Evolutionary conservation across 805 yeast species (phyloP).

Genomic region (Torulaspora gathmanii): DNA sequence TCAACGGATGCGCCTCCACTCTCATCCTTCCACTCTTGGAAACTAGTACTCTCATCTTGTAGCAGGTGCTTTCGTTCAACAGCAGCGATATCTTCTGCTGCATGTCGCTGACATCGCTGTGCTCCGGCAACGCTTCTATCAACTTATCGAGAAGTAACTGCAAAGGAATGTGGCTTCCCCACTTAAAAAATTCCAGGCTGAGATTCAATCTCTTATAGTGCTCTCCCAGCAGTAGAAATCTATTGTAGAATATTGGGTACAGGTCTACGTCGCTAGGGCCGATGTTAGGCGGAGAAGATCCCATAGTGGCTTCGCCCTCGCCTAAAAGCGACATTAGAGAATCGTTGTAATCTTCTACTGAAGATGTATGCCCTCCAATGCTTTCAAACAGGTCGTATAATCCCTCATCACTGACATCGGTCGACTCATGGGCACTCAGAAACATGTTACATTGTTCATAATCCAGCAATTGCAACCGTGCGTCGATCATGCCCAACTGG

Average conservation of each 20-base stretch:
- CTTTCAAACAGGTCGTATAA: constrained; percentile 23
- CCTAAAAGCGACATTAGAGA: constrained; percentile 9
- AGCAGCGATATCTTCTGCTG: constrained; percentile 16
- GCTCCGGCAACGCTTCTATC: constrained; percentile 31
- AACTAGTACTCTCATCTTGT: constrained; percentile 47
- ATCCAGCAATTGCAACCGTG: constrained; percentile 9
- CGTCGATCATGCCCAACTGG: constrained; percentile 20
- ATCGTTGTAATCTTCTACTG: constrained; percentile 10
- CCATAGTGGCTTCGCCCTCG: constrained; percentile 4
- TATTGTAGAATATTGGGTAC: constrained; percentile 19
- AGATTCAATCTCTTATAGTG: constrained; percentile 59
- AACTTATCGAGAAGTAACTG: constrained; percentile 42
- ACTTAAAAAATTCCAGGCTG: constrained; percentile 51
- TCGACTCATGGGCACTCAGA: not conserved
- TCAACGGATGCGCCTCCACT: constrained; percentile 36
- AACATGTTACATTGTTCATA: constrained; percentile 7
- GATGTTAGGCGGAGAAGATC: constrained; percentile 21
- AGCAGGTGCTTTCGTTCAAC: constrained; percentile 35
- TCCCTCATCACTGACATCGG: constrained; percentile 15
- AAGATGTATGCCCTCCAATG: constrained; percentile 5
- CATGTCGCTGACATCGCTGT: constrained; percentile 8
- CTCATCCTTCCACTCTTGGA: constrained; percentile 36
- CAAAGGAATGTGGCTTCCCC: constrained; percentile 43
- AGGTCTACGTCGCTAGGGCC: constrained; percentile 10
- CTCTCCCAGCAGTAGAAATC: constrained; percentile 58